Evolutionary conservation across 148 eudicot species (phyloP), one percentile per base, ranked within the genome.

Genomic region (Amaranthus palmeri): DNA sequence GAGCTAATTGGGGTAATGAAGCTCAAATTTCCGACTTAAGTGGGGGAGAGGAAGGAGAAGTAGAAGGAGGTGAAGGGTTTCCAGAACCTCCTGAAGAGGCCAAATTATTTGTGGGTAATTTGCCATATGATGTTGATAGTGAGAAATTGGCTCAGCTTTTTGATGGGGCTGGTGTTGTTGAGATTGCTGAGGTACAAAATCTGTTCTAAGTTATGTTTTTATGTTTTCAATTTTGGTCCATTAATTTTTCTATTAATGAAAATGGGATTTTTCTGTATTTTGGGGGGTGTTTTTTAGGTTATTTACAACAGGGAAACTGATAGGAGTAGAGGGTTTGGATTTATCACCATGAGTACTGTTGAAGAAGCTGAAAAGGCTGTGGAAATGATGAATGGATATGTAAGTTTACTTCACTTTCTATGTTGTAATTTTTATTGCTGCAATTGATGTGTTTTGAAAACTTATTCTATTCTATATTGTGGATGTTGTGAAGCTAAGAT

Each of bases 341-440:
- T 93, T 77, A 96, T 93, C 82, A 91, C 98, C 0, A 93, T 93
- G 98, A 86, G 91, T 77, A 91, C 90, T 49, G 91, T 86, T 74
- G 96, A 86, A 78, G 91, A 91, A 82, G 97, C 97, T 70, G 96
- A 86, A 58, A 87, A 83, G 60, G 97, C 97, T 66, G 92, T 85
- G 42, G 91, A 87, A 60, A 78, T 87, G 92, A 86, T 88, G 78
- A 72, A 88, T 67, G 82, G 83, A 17, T 85, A 81, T 82, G 97
- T 91, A 78, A 89, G 97, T 83, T 14, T 10, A 47, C n/a, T 62
- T 42, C 10, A 59, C 11, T 54, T 51, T 57, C 8, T 3, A 36
- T 41, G 43, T 12, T 7, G n/a, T 3, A 7, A 10, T 12, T 8
- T 14, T 7, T 70, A 42, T 66, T 50, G n/a, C 4, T 78, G 10